Evolutionary conservation across 331 rosid genomes (phyloP).

Genomic region (Quercus phellos): DNA sequence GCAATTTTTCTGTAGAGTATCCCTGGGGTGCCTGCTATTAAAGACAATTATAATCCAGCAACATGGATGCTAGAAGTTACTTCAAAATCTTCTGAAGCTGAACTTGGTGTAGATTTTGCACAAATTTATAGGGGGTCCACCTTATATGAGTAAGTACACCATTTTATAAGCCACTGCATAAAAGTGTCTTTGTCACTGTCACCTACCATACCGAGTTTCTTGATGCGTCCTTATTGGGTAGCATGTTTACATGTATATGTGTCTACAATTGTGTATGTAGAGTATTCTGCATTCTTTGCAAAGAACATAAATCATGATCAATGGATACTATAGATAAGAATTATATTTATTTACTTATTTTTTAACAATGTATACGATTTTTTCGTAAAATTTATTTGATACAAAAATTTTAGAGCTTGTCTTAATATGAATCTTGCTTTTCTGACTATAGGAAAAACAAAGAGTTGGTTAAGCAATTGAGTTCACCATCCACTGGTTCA

Average conservation of each 20-base stretch:
- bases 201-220: neutral
- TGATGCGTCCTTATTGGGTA: neutral
- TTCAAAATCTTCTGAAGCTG: conserved; percentile 65
- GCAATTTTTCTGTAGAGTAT: conserved; percentile 32
- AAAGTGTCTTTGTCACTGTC: neutral
- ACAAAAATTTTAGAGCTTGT: neutral
- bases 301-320: neutral
- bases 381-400: neutral
- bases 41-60: conserved; percentile 80
- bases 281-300: neutral
- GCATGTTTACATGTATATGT: neutral
- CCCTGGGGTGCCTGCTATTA: conserved; percentile 72
- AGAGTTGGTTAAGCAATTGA: conserved; percentile 56
- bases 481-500: conserved; percentile 48
- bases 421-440: conserved; percentile 8
- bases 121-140: conserved; percentile 43
- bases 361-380: neutral
- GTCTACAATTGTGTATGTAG: too few species aligned
- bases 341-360: too few species aligned
- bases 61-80: conserved; percentile 95
- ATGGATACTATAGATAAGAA: neutral
- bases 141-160: conserved; percentile 45
- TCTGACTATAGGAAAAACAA: conserved; percentile 42
- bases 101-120: conserved; percentile 67
- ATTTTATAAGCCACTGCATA: conserved; percentile 1